A percentile compares a stretch with the other conserved stretches of the same genome.
Evolutionary conservation across 2,329 filamentous ascomycete species (phyloP).

Genomic region (Fonsecaea pedrosoi): DNA sequence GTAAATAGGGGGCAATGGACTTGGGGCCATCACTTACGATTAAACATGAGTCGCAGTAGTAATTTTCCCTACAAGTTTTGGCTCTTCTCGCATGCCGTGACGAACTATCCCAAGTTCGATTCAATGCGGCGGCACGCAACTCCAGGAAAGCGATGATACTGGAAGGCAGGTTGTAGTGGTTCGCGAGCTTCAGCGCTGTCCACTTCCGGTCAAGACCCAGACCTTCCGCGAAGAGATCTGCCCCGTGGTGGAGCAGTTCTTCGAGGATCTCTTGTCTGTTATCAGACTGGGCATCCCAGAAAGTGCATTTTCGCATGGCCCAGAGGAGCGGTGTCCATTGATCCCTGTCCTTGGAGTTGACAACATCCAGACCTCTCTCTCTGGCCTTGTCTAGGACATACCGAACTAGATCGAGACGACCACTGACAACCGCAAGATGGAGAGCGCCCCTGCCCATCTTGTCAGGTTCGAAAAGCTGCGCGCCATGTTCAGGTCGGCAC

Average conservation of each 20-base stretch:
- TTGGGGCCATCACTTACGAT: background rate
- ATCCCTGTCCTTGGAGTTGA: background rate
- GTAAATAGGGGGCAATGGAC: background rate
- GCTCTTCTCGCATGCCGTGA: background rate
- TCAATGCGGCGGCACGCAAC: background rate
- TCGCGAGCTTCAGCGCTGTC: background rate
- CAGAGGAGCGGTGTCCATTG: background rate
- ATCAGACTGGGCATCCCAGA: background rate
- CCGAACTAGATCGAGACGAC: background rate
- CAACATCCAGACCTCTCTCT: background rate
- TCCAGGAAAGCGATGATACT: background rate
- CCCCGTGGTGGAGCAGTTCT: background rate
- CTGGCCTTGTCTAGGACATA: background rate
- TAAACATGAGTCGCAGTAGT: background rate
- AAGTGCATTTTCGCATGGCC: background rate
- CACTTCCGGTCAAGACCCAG: slow-evolving; percentile 1
- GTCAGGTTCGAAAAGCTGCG: background rate
- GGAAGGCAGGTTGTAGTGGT: background rate
- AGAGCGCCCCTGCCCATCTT: background rate
- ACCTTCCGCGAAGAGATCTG: background rate
- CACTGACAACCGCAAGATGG: background rate
- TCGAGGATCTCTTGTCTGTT: background rate
- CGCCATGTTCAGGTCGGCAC: background rate
- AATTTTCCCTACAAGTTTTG: background rate
- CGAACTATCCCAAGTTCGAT: background rate